Evolutionary conservation across 148 eudicot genomes (phyloP).

Genomic region (Rhododendron mucronatum): DNA sequence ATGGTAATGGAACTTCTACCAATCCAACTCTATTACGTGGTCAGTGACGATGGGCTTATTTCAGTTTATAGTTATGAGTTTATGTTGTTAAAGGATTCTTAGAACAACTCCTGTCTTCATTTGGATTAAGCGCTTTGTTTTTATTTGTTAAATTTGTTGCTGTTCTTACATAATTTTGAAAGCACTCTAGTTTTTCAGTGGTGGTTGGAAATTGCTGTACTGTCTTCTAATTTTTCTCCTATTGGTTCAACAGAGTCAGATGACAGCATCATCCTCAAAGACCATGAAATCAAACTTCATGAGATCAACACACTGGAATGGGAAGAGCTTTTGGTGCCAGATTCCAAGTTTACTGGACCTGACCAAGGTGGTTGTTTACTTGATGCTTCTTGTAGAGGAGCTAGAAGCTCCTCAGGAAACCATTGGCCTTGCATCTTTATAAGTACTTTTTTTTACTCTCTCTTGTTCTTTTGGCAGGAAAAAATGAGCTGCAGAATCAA

Average conservation of each 20-base stretch:
- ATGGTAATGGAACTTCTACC: not conserved
- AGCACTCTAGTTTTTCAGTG: not conserved
- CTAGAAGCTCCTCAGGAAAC: not conserved
- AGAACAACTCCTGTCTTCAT: not conserved
- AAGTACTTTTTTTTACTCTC: not conserved
- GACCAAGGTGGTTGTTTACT: conserved; percentile 47
- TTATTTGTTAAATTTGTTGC: not conserved
- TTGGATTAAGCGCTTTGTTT: not conserved
- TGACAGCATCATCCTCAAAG: conserved; percentile 34
- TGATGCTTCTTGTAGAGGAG: conserved; percentile 6
- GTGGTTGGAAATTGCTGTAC: not conserved
- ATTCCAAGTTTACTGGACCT: conserved; percentile 27
- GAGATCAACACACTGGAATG: conserved; percentile 93
- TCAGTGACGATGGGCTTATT: not conserved
- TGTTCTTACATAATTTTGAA: not conserved
- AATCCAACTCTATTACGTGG: not conserved
- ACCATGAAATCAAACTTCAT: conserved; percentile 65
- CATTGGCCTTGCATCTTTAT: conserved; percentile 5
- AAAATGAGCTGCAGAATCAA: conserved; percentile 38
- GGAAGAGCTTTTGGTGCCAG: conserved; percentile 89
- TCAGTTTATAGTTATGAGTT: not conserved
- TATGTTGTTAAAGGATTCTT: not conserved
- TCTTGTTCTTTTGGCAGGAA: conserved; percentile 27
- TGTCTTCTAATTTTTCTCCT: not conserved
- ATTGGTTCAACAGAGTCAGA: conserved; percentile 33